These are phyloP conservation scores for Elaphomyces granulatus DNA, from an alignment of 495 filamentous ascomycete species.

Conservation along the genomic window DNA sequence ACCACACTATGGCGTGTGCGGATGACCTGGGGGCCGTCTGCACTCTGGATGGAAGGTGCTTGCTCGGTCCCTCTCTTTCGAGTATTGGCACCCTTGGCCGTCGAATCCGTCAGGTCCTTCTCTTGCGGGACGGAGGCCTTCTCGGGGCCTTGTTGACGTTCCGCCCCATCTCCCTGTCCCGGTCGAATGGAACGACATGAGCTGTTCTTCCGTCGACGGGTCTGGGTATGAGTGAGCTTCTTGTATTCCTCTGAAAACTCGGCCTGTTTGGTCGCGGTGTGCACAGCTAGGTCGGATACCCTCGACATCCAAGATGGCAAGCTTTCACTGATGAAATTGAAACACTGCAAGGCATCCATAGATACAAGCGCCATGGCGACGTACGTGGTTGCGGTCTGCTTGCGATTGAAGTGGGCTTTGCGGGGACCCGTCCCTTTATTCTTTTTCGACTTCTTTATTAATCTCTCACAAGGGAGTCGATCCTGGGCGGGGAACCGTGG, in stretches of 20 bases:
- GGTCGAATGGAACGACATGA: constrained; percentile 37
- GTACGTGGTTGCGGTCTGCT: no score
- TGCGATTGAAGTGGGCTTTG: no score
- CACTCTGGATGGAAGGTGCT: constrained; percentile 18
- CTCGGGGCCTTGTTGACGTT: constrained; percentile 5
- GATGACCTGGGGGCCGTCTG: constrained; percentile 36
- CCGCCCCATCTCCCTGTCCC: constrained; percentile 8
- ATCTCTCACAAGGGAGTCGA: no score
- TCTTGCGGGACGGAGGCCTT: constrained; percentile 13
- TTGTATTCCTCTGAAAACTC: constrained; percentile 42
- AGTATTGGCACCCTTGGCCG: constrained; percentile 8
- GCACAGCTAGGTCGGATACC: constrained; percentile 52
- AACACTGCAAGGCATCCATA: constrained; percentile 51
- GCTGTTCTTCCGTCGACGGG: constrained; percentile 26
- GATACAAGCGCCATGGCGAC: constrained; percentile 9
- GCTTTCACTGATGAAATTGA: constrained; percentile 41
- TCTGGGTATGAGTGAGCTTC: constrained; percentile 10
- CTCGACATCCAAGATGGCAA: constrained; percentile 53
- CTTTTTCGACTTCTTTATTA: no score
- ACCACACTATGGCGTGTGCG: constrained; percentile 67
- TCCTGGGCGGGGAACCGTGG: no score
- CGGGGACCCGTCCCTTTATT: no score
- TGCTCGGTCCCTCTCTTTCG: constrained; percentile 21
- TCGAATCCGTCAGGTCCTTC: constrained; percentile 8
- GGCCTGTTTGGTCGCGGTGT: constrained; percentile 53